Evolutionary conservation across 192 early-diverging fungal genomes (phyloP), one percentile per base, ranked within the genome.

Genomic region (Backusella sp.): DNA sequence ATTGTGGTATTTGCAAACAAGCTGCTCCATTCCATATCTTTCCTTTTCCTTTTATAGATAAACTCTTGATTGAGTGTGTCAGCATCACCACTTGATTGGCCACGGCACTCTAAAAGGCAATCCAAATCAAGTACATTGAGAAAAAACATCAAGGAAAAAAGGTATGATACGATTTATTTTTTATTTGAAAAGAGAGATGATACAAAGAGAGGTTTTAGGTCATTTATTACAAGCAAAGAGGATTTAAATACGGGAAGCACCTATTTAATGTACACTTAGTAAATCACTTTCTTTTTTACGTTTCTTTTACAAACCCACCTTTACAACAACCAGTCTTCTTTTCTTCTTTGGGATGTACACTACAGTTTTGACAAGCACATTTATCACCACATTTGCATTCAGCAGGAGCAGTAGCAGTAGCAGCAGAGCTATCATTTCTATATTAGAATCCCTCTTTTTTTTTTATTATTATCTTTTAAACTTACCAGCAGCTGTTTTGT

Each of bases 361-460:
- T 19, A 30, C 70, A 71, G 70, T 71, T 71, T 30, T 49, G 39
- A 71, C 70, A 71, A 28, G 39, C 28, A 46, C 70, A 71, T 14
- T 44, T 26, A 19, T 44, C 70, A 44, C 70, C 70, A 32, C 70
- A 71, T 17, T 23, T 71, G 1, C 70, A 71, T 23, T 71, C 70
- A 14, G n/a, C 15, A 32, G 44, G 15, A 32, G 26, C 26, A 49
- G 70, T 23, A 32, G 42, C 15, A 32, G 44, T 26, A 32, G 26
- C 26, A 49, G 70, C 39, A 32, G 42, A 71, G 15, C 70, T 71
- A 32, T 15, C 3, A 9, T n/a, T 19, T 19, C 2, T 70, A 21
- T 39, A 9, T 49, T 26, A 42, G 17, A 12, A 21, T 14, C 19
- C n/a, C 8, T 46, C 19, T 46, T 23, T 3, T 46, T 23, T 3